phyloP scores from a whole-genome alignment of 2,329 filamentous ascomycete species.

The Claviceps sp. region DNA sequence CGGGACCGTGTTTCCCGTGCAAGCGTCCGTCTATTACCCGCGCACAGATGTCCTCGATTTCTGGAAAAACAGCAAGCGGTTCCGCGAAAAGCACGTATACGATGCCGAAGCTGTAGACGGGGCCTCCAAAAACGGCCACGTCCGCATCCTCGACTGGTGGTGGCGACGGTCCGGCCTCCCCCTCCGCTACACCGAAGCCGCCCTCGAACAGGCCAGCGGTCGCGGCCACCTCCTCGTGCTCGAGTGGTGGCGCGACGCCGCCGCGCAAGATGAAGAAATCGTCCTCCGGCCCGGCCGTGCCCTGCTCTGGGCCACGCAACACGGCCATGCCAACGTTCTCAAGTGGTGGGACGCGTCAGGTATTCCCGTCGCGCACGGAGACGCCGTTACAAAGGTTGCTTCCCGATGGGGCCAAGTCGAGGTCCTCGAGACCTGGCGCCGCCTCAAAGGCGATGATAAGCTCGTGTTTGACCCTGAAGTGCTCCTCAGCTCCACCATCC shows the following conservation, averaged over 20 bases:
- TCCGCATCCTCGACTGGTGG: slow-evolving; percentile 87
- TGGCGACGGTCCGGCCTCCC: slow-evolving; percentile 62
- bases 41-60: slow-evolving; percentile 76
- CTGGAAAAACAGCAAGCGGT: slow-evolving; percentile 75
- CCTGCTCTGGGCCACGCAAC: slow-evolving; percentile 71
- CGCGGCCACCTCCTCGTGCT: slow-evolving; percentile 76
- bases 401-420: slow-evolving; percentile 74
- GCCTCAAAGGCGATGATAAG: slow-evolving; percentile 48
- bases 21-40: slow-evolving; percentile 77
- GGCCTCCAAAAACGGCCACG: slow-evolving; percentile 72
- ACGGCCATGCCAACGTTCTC: slow-evolving; percentile 63
- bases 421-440: slow-evolving; percentile 71
- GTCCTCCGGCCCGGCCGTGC: slow-evolving; percentile 71
- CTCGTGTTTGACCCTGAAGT: slow-evolving; percentile 73
- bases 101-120: slow-evolving; percentile 74
- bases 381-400: slow-evolving; percentile 71
- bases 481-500: slow-evolving; percentile 74
- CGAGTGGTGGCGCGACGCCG: slow-evolving; percentile 81
- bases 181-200: slow-evolving; percentile 73
- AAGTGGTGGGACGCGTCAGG: slow-evolving; percentile 80
- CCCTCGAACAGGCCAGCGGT: slow-evolving; percentile 75
- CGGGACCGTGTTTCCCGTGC: slow-evolving; percentile 72
- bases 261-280: slow-evolving; percentile 41
- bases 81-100: slow-evolving; percentile 70
- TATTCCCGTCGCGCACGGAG: slow-evolving; percentile 66